Percentiles rank a stretch among this genome's conserved stretches.
Evolutionary conservation across 805 yeast genomes (phyloP).

Genomic region (Yarrowia sp.): DNA sequence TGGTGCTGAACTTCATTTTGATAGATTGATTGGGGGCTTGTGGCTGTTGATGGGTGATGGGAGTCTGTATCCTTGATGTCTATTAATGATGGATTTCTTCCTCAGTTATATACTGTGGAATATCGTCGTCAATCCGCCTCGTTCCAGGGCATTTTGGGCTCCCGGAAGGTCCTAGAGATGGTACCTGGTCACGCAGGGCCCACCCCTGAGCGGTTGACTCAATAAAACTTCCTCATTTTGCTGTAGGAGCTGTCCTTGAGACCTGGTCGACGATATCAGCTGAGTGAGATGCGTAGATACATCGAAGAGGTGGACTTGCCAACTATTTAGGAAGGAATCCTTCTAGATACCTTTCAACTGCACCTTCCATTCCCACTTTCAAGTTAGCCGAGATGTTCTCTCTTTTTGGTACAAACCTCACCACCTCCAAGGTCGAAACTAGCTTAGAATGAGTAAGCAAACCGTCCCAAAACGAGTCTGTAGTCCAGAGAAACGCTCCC

Average conservation of each 20-base stretch:
- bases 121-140: neutral
- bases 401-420: too few species aligned
- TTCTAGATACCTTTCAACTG: neutral
- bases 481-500: too few species aligned
- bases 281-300: neutral
- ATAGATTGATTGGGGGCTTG: neutral
- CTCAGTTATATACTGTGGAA: neutral
- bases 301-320: neutral
- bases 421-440: too few species aligned
- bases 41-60: neutral
- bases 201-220: neutral
- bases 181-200: slow-evolving; percentile 14
- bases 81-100: neutral
- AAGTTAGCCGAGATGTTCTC: neutral
- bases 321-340: fast-evolving
- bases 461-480: too few species aligned
- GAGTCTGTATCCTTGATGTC: neutral
- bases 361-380: neutral
- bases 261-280: neutral
- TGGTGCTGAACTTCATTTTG: neutral
- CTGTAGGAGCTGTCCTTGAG: neutral
- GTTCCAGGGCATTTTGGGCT: neutral
- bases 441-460: too few species aligned
- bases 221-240: neutral
- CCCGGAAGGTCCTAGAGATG: neutral